phyloP scores from a whole-genome alignment of 805 yeast species.

The Yarrowia sp. region DNA sequence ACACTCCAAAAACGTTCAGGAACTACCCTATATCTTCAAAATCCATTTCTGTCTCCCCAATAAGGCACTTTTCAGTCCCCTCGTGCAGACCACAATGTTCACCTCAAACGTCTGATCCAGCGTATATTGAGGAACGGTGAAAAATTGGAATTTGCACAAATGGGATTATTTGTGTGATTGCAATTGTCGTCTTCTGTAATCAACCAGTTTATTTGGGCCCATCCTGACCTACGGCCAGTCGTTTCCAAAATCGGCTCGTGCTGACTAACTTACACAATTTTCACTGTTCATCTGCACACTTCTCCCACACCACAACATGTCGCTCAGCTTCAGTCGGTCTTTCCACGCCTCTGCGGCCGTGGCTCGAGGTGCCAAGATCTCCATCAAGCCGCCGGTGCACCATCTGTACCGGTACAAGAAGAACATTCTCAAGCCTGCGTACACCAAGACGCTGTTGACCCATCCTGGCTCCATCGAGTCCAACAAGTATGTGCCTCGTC shows the following conservation, averaged over 20 bases:
- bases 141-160: no score
- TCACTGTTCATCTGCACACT: constrained; percentile 3
- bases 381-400: constrained; percentile 89
- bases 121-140: background rate
- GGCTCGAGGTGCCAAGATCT: constrained; percentile 60
- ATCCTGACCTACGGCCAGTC: no score
- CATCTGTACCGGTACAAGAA: constrained; percentile 82
- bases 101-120: background rate
- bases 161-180: no score
- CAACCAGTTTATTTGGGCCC: no score
- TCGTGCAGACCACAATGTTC: background rate
- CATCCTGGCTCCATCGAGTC: constrained; percentile 76
- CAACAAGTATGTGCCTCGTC: constrained; percentile 50
- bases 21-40: no score
- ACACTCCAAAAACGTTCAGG: no score
- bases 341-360: constrained; percentile 42
- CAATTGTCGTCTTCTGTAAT: no score
- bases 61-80: no score
- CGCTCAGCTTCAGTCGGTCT: constrained; percentile 36
- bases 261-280: constrained; percentile 22
- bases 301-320: constrained; percentile 2
- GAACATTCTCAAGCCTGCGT: constrained; percentile 46
- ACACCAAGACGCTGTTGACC: constrained; percentile 52
- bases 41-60: no score
- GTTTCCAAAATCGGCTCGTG: no score